Base-by-base conservation (phyloP, 371 early-diverging fungal species). In the Paramicrosporidium saccamoebae region DNA sequence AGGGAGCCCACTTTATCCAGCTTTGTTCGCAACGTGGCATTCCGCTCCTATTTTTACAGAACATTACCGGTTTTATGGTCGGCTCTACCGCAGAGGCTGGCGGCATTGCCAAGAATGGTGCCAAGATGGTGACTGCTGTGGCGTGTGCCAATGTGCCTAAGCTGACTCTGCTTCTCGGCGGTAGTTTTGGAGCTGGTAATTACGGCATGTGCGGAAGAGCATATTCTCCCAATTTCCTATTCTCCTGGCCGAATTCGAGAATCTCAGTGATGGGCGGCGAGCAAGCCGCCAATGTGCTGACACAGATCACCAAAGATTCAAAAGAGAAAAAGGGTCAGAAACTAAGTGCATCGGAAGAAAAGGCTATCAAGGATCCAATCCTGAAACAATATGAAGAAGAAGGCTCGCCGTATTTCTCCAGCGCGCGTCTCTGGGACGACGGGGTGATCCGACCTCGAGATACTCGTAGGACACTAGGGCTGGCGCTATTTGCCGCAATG, bases 211-310 rank as follows among this genome's bases (percentile, higher is more conserved):
- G 92, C 42, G 92, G 92, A 5, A 51, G 92, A 27, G 81, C 92
- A 0, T 88, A 71, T 46, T 55, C 64, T 15, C 92, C 92, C 5
- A 48, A 88, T 10, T 81, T 92, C 60, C 40, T 92, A 36, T 92
- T 73, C 72, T 74, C 74, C 62, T 92, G 79, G 77, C 92, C 92
- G 28, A 65, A 71, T 35, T 63, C 79, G 13, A 58, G 92, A 19
- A 82, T 92, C 32, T 71, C 74, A 12, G 92, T 92, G 11, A 92
- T 92, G 92, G 92, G 92, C 27, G 92, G 92, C 26, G 90, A 86
- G 40, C 86, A 92, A 45, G 82, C 88, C 16, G 82, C 92, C 5
- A 65, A 64, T 22, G 92, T 92, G 11, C 50, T 92, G 26, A 61
- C 84, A 4, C 74, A 74, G 31, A 69, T 86, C 20, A 69, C 58